These are phyloP conservation scores for Meyerozyma guilliermondii DNA, from an alignment of 1,139 yeast genomes.

Conservation along the genomic window DNA sequence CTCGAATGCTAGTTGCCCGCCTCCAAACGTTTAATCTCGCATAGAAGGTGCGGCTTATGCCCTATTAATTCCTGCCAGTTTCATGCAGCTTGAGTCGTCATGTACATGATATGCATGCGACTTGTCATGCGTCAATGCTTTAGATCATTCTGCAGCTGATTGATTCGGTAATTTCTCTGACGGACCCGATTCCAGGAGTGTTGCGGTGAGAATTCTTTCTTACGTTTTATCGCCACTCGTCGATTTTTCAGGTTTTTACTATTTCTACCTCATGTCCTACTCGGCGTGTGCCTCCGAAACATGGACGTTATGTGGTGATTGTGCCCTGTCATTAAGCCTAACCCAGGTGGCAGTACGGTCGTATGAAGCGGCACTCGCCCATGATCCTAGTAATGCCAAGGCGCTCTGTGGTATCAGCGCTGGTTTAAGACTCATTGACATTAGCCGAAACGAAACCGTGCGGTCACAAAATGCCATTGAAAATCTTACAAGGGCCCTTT, in stretches of 20 bases:
- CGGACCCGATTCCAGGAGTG: slow-evolving; percentile 1
- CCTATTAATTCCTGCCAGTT: neutral
- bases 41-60: neutral
- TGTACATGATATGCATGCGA: neutral
- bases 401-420: slow-evolving; percentile 42
- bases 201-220: neutral
- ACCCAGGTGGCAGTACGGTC: slow-evolving; percentile 38
- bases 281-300: slow-evolving; percentile 30
- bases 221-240: neutral
- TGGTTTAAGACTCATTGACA: slow-evolving; percentile 35
- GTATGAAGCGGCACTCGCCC: slow-evolving; percentile 42
- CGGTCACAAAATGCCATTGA: slow-evolving; percentile 44
- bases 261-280: slow-evolving; percentile 7
- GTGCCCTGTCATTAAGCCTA: slow-evolving; percentile 43
- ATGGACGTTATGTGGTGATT: slow-evolving; percentile 48
- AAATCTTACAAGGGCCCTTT: slow-evolving; percentile 34
- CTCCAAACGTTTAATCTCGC: neutral
- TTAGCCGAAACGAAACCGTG: slow-evolving; percentile 28
- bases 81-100: neutral
- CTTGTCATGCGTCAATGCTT: slow-evolving; percentile 1
- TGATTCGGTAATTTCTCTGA: neutral
- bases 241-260: neutral
- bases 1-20: neutral
- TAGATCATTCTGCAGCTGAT: slow-evolving; percentile 1
- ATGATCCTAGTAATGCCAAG: slow-evolving; percentile 35